These are phyloP conservation scores for Favolaschia claudopus DNA, from an alignment of 768 basidiomycete species.

Conservation along the genomic window DNA sequence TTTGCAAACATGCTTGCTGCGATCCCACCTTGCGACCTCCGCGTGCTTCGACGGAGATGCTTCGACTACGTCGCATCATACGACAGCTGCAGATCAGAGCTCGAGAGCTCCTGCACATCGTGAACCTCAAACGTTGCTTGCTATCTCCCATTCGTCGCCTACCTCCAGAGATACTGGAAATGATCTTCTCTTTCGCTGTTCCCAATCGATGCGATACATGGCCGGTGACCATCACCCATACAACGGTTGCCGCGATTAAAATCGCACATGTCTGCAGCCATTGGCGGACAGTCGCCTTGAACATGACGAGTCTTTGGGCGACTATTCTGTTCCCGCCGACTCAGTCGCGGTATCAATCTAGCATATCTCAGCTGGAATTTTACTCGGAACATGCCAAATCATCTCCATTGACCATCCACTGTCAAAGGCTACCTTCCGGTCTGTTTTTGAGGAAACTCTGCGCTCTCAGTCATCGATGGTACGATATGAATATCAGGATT, in stretches of 20 bases:
- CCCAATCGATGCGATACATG: background rate
- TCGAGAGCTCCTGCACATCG: background rate
- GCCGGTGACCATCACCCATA: background rate
- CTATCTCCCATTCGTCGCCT: slow-evolving; percentile 19
- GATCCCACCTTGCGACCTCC: background rate
- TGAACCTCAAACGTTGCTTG: background rate
- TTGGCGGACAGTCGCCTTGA: slow-evolving; percentile 11
- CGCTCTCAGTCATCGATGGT: slow-evolving; percentile 10
- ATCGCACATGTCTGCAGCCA: slow-evolving; percentile 18
- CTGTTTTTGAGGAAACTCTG: background rate
- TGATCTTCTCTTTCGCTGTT: slow-evolving; percentile 12
- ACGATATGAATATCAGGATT: background rate
- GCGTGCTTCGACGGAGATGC: slow-evolving; percentile 15
- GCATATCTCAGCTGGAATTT: slow-evolving; percentile 2
- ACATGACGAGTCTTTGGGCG: slow-evolving; percentile 11
- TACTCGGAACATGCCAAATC: slow-evolving; percentile 2
- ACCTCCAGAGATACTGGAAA: slow-evolving; percentile 12
- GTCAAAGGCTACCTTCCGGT: background rate
- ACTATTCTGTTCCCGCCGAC: background rate
- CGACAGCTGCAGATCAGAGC: background rate
- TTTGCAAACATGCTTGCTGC: slow-evolving; percentile 16
- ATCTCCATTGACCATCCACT: background rate
- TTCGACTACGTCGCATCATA: slow-evolving; percentile 9
- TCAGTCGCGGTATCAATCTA: background rate
- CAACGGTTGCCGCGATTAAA: background rate